Evolutionary conservation across 768 basidiomycete genomes (phyloP), one percentile per base, ranked within the genome.

Genomic region (Mrakia frigida): DNA sequence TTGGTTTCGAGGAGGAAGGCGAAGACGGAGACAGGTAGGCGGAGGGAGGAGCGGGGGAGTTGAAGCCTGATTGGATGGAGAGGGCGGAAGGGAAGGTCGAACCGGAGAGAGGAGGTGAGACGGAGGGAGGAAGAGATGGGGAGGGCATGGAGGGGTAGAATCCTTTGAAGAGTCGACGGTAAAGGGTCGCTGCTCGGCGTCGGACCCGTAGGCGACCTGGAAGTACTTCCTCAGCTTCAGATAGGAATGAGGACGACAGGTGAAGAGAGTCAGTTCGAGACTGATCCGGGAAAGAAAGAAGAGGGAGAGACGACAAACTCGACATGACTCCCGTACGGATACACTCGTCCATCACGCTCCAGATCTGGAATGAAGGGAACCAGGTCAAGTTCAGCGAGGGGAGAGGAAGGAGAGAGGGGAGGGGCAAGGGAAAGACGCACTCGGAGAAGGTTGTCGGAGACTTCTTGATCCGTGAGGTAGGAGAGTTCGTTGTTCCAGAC

Each of bases 311-410:
- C 11, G 31, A 68, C 76, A 18, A 50, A 77, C 76, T 72, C 14
- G 92, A 87, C 3, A 92, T 90, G 13, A 98, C 94, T 28, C 95
- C 95, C 2, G 87, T 87, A 1, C 82, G 90, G 78, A 97, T 98
- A 82, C 92, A 95, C 75, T 90, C 88, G 81, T 96, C 93, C 95
- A 97, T 97, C 6, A 94, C 92, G 73, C 85, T 81, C 94, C 94
- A 96, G 67, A 95, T 93, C 37, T 88, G 87, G 86, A 89, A 88
- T 79, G 76, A 73, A 67, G 21, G 75, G 35, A 70, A 63, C 18
- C 61, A 53, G 16, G 74, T 4, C 4, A 21, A 33, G 31, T 9
- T 52, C 28, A 11, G 74, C 18, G 18, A 39, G 35, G 31, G 9
- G 56, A 56, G 25, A 2, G 56, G 18, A 56, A 18, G 21, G 52